Conservation (phyloP, 306 rosid species). For the Purshia tridentata region DNA sequence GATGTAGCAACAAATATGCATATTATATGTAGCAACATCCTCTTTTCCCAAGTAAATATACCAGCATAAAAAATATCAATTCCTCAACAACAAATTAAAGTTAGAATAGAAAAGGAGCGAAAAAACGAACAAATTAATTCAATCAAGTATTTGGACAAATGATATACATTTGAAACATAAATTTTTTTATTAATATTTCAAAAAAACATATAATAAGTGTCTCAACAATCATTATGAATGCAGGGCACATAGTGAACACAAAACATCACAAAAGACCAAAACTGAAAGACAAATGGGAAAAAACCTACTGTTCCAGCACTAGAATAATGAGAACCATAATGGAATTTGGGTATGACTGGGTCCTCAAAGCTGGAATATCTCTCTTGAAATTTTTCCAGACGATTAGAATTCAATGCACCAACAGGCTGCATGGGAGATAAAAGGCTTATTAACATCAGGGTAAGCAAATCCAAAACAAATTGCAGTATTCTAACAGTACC, state of each 20-base stretch:
- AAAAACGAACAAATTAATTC: neutral
- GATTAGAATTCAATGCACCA: constrained; percentile 84
- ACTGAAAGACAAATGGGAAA: neutral
- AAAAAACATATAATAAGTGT: neutral
- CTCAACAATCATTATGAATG: neutral
- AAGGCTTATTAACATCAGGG: constrained; percentile 17
- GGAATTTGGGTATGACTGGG: constrained; percentile 93
- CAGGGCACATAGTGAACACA: neutral
- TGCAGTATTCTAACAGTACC: constrained; percentile 28
- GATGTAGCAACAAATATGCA: constrained; percentile 1
- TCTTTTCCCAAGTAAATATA: neutral
- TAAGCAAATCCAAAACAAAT: constrained; percentile 18
- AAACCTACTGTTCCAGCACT: constrained; percentile 96
- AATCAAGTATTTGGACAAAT: neutral
- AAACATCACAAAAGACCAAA: neutral
- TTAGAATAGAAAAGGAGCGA: neutral
- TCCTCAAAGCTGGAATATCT: constrained; percentile 90
- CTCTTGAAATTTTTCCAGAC: constrained; percentile 82
- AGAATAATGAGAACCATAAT: constrained; percentile 96
- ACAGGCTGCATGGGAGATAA: constrained; percentile 62
- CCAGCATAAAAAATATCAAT: neutral
- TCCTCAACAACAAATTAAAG: neutral
- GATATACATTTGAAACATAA: neutral
- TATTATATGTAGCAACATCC: neutral
- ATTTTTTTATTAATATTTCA: neutral